Evolutionary conservation across 2,329 filamentous ascomycete genomes (phyloP).

Genomic region (Cucurbitaria berberidis): DNA sequence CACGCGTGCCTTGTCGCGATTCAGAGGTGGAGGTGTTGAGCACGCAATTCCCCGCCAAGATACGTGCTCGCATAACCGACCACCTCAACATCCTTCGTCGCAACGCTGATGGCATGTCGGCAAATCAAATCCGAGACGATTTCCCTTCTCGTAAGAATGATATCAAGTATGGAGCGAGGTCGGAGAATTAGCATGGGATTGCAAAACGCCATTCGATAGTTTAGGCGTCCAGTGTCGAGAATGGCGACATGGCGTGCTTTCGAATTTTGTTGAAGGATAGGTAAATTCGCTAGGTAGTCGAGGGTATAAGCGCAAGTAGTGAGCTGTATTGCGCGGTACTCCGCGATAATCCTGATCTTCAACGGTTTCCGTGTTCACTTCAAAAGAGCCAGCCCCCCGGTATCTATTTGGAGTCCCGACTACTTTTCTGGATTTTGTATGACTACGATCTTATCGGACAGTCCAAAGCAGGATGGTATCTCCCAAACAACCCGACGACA

Average conservation of each 20-base stretch:
- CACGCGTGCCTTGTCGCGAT: slow-evolving; percentile 15
- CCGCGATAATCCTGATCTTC: neutral
- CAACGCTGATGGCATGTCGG: neutral
- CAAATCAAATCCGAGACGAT: slow-evolving; percentile 3
- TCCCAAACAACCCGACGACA: slow-evolving; percentile 6
- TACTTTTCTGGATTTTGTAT: neutral
- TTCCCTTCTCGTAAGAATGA: neutral
- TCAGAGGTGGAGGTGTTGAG: slow-evolving; percentile 19
- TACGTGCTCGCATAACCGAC: slow-evolving; percentile 19
- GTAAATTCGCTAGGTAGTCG: neutral
- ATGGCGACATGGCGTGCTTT: slow-evolving; percentile 12
- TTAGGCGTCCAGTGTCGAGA: neutral
- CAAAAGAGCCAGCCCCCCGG: neutral
- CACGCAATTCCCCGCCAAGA: slow-evolving; percentile 35
- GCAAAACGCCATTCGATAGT: neutral
- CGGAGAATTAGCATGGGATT: neutral
- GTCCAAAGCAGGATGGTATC: slow-evolving; percentile 9
- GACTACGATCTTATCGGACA: neutral
- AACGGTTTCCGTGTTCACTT: neutral
- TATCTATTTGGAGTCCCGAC: neutral
- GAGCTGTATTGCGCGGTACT: neutral
- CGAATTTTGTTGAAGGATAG: neutral
- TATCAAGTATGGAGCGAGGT: neutral
- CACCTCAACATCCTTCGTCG: slow-evolving; percentile 2
- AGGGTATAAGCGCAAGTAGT: neutral